Evolutionary conservation across 805 yeast genomes (phyloP), one percentile per base, ranked within the genome.

Genomic region (Lipomyces kockii): DNA sequence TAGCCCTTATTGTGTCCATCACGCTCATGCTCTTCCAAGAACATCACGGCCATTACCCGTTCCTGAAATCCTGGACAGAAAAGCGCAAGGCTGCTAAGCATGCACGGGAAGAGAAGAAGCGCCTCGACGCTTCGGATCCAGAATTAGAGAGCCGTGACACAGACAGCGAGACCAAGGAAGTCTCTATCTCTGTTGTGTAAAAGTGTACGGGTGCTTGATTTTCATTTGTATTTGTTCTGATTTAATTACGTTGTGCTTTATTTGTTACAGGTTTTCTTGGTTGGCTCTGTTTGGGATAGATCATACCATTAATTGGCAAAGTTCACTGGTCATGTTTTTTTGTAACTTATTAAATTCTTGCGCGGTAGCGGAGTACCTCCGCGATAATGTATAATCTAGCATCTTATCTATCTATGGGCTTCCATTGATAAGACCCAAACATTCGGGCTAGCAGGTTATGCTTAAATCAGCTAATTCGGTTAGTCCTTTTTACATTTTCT

Each of bases 21-120:
- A 62, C 76, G 20, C 79, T 88, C 73, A 86, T 94, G 92, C 80
- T 88, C 71, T 92, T 75, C 80, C 95, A 91, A 83, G 99, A 94
- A 84, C 90, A 83, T 80, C 79, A 79, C 32, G 97, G 97, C 25
- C 39, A 67, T 34, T 61, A 20, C 43, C 72, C 72, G 6, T 61
- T 63, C 62, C 46, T 69, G 34, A 65, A 63, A 64, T 22, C 63
- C 39, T 58, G 54, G 62, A 51, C 56, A 11, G 62, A 39, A 52
- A 62, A 62, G 62, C 43, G 35, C 5, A 65, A 68, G 55, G 69
- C 65, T 7, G 52, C 55, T 43, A 58, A 55, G 58, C 29, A 27
- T 25, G 69, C 63, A 6, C 61, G 57, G 52, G 14, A 34, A 6
- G 43, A 52, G 20, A 29, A 27, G 29, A 51, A 39, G 34, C 58